These are phyloP conservation scores for Diaporthe aspalathi DNA, from an alignment of 2,329 filamentous ascomycete species.

Conservation along the genomic window DNA sequence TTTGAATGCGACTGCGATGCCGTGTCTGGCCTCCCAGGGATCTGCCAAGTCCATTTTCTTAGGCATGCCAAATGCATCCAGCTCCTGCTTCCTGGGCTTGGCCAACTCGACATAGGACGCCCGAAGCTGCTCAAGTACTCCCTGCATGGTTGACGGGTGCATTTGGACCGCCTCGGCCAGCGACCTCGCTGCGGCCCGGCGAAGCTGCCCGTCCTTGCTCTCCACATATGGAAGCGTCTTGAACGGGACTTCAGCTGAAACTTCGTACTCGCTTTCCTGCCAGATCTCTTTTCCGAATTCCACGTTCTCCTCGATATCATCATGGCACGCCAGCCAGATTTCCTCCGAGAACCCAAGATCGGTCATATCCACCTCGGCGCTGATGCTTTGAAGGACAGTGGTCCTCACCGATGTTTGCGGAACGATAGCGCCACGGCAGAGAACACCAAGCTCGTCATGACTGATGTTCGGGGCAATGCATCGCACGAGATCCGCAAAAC, in stretches of 20 bases:
- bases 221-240: slow-evolving; percentile 83
- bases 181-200: slow-evolving; percentile 84
- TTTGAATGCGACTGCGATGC: slow-evolving; percentile 87
- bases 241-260: slow-evolving; percentile 72
- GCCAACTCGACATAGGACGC: slow-evolving; percentile 80
- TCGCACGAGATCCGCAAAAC: slow-evolving; percentile 85
- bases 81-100: slow-evolving; percentile 83
- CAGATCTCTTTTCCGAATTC: slow-evolving; percentile 89
- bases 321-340: slow-evolving; percentile 93
- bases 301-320: slow-evolving; percentile 87
- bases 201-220: slow-evolving; percentile 82
- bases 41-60: slow-evolving; percentile 88
- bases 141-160: slow-evolving; percentile 69
- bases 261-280: slow-evolving; percentile 88
- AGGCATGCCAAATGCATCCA: slow-evolving; percentile 95
- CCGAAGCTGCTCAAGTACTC: slow-evolving; percentile 74
- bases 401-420: slow-evolving; percentile 83
- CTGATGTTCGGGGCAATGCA: slow-evolving; percentile 86
- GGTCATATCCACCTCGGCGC: slow-evolving; percentile 90
- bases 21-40: slow-evolving; percentile 91
- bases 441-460: slow-evolving; percentile 75
- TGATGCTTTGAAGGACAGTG: slow-evolving; percentile 88
- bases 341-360: slow-evolving; percentile 88
- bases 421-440: slow-evolving; percentile 84
- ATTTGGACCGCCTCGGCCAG: slow-evolving; percentile 78